Base-by-base conservation (phyloP, 306 rosid genomes). In the Dalbergia oliveri region DNA sequence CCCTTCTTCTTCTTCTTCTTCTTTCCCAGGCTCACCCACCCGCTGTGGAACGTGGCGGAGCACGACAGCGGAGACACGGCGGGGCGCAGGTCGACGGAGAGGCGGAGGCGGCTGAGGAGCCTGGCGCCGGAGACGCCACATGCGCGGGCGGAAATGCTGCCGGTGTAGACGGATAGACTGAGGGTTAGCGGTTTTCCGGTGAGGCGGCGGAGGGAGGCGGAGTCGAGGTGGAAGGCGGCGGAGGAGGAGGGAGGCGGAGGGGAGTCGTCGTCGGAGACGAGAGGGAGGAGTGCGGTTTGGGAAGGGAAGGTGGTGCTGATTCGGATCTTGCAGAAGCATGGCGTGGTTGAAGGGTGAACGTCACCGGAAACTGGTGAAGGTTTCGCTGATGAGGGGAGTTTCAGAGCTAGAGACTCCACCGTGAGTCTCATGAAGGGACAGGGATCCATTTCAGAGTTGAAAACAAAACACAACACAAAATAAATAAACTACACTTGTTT, bases 331-430 rank as follows among this genome's bases (percentile, higher is more conserved):
- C 96, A 93, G 85, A 91, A 95, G 64, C 99, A 95, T 0, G 99
- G 99, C 0, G 96, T 89, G 49, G 98, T 69, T 3, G 99, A 93
- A 0, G 99, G 92, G 84, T 95, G 97, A 18, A 95, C 87, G 1
- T 12, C 53, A 13, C 94, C 93, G 0, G 94, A 64, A 0, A 88
- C 73, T 8, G 85, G 81, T 41, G 95, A 80, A 0, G 91, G 87
- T 51, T 70, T 80, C 33, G 97, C 81, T 9, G 87, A 76, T 8
- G 79, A 74, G 0, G 97, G 98, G 58, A 95, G 97, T 63, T 87
- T 89, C 0, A 95, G 86, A 31, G 98, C 87, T 3, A 95, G 58
- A 0, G 98, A 90, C 0, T 91, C 96, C 6, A 95, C 77, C 53
- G 75, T 88, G 9, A 94, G 80, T 3, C 97, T 88, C n/a, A 91